Conservation (phyloP, 148 eudicot genomes). For the Persicaria tinctoria region DNA sequence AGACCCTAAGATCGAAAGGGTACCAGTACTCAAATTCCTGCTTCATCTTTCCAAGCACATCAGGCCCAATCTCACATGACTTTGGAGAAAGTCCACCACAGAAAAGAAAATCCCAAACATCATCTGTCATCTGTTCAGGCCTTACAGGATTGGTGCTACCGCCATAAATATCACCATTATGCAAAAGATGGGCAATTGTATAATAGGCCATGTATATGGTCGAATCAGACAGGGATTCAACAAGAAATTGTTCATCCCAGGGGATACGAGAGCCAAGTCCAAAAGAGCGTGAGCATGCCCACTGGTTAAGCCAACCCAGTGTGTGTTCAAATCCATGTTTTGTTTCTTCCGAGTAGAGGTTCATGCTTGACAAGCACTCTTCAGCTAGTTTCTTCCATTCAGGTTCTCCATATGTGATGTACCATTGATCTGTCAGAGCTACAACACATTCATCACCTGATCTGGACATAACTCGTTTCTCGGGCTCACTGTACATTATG, state of each 20-base stretch:
- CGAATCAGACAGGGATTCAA: constrained; percentile 89
- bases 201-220: constrained; percentile 96
- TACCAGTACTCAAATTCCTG: constrained; percentile 93
- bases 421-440: constrained; percentile 95
- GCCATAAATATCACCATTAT: constrained; percentile 80
- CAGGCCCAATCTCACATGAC: constrained; percentile 39
- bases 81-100: constrained; percentile 54
- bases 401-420: constrained; percentile 74
- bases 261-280: constrained; percentile 95
- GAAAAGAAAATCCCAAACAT: constrained; percentile 86
- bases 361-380: constrained; percentile 75
- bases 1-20: constrained; percentile 90
- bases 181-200: constrained; percentile 74
- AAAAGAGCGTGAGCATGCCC: constrained; percentile 91
- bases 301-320: constrained; percentile 81
- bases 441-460: constrained; percentile 97
- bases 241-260: constrained; percentile 85
- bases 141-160: constrained; percentile 34
- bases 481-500: constrained; percentile 86
- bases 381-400: constrained; percentile 64
- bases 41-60: constrained; percentile 64
- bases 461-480: constrained; percentile 86
- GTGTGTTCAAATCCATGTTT: constrained; percentile 95
- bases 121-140: constrained; percentile 79
- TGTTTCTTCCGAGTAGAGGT: constrained; percentile 68